Conservation (phyloP, 352 stramenopile genomes). For the Globisporangium iwayamae region DNA sequence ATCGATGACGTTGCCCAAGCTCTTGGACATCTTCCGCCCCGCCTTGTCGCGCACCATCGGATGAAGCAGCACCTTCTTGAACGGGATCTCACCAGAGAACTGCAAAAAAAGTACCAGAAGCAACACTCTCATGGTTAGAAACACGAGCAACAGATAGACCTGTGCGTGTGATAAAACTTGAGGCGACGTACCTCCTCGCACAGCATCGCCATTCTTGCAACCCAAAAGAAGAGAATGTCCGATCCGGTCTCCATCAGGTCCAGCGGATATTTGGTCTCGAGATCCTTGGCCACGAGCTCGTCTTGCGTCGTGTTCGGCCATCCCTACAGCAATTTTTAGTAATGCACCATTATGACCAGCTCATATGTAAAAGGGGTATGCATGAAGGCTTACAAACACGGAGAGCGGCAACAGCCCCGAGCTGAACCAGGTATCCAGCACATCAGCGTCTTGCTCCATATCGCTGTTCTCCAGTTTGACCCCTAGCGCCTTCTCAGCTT, state of each 20-base stretch:
- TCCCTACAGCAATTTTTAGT: slow-evolving; percentile 37
- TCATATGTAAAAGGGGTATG: not conserved
- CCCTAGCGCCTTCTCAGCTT: slow-evolving; percentile 85
- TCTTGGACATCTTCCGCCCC: slow-evolving; percentile 99
- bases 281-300: slow-evolving; percentile 20
- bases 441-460: slow-evolving; percentile 96
- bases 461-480: slow-evolving; percentile 66
- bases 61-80: slow-evolving; percentile 98
- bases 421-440: slow-evolving; percentile 99
- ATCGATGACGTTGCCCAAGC: slow-evolving; percentile 99
- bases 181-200: slow-evolving; percentile 89
- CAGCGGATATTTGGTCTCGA: slow-evolving; percentile 51
- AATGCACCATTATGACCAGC: slow-evolving; percentile 8
- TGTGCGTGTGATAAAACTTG: not conserved
- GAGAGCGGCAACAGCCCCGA: slow-evolving; percentile 95
- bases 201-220: slow-evolving; percentile 99
- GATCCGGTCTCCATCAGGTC: slow-evolving; percentile 89
- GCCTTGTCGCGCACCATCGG: slow-evolving; percentile 99
- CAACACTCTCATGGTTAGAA: not conserved
- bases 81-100: slow-evolving; percentile 95
- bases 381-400: slow-evolving; percentile 41
- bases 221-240: slow-evolving; percentile 99
- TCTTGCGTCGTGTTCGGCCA: slow-evolving; percentile 90
- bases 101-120: slow-evolving; percentile 16
- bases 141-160: not conserved